Evolutionary conservation across 2,329 filamentous ascomycete species (phyloP).

Genomic region (Cercospora berteroae): DNA sequence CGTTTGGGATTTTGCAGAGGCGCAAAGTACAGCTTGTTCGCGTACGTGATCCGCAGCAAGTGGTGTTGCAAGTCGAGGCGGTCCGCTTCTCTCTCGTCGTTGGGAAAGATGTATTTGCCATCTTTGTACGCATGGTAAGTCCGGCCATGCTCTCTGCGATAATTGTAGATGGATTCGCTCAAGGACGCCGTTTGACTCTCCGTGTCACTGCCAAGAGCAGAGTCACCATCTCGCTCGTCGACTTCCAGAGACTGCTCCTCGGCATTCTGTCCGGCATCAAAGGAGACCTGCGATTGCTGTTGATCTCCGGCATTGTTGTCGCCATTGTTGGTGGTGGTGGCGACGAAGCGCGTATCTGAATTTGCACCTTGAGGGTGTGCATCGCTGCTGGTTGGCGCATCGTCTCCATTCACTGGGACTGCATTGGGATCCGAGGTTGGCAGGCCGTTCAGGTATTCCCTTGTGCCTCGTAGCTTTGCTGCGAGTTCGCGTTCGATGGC

Average conservation of each 20-base stretch:
- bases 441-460: conserved; percentile 15
- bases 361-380: not conserved
- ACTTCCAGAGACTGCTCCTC: conserved; percentile 39
- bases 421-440: not conserved
- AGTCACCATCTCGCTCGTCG: conserved; percentile 39
- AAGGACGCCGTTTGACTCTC: conserved; percentile 38
- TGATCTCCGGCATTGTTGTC: not conserved
- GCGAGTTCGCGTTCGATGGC: conserved; percentile 23
- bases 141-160: conserved; percentile 39
- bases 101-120: conserved; percentile 44
- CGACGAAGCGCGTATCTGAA: not conserved
- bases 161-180: conserved; percentile 40
- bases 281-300: not conserved
- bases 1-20: conserved; percentile 45
- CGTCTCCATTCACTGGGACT: not conserved
- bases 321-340: not conserved
- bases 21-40: conserved; percentile 47
- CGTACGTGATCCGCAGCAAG: conserved; percentile 49
- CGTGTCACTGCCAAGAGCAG: conserved; percentile 39
- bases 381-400: not conserved
- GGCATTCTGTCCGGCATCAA: conserved; percentile 29
- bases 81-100: conserved; percentile 42
- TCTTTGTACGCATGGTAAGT: conserved; percentile 43
- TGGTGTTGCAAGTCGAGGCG: conserved; percentile 44
- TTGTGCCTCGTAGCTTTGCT: conserved; percentile 20